phyloP scores from a whole-genome alignment of 257 asterid genomes.

The Eucommia ulmoides region DNA sequence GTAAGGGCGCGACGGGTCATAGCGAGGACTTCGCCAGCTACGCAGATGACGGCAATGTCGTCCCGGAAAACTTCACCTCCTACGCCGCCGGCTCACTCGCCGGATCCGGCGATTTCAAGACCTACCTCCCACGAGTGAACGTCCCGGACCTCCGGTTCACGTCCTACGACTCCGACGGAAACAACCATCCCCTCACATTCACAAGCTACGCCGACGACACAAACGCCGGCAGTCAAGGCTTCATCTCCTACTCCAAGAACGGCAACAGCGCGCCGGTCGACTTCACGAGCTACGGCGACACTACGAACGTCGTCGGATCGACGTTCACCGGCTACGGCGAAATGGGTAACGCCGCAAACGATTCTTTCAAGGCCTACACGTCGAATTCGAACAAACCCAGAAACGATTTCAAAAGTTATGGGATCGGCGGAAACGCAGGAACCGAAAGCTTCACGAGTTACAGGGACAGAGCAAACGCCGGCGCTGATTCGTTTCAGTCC shows the following conservation, averaged over 20 bases:
- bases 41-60: slow-evolving; percentile 64
- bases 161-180: slow-evolving; percentile 52
- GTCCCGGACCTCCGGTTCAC: slow-evolving; percentile 64
- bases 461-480: slow-evolving; percentile 58
- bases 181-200: slow-evolving; percentile 47
- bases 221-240: slow-evolving; percentile 57
- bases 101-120: slow-evolving; percentile 54
- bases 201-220: slow-evolving; percentile 54
- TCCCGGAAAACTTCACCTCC: slow-evolving; percentile 51
- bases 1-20: slow-evolving; percentile 52
- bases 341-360: slow-evolving; percentile 50
- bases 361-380: slow-evolving; percentile 57
- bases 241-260: slow-evolving; percentile 43
- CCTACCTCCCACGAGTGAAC: slow-evolving; percentile 52
- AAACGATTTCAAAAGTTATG: slow-evolving; percentile 56
- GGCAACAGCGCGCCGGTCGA: slow-evolving; percentile 49
- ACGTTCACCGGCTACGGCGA: slow-evolving; percentile 49
- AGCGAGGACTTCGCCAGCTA: slow-evolving; percentile 50
- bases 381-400: slow-evolving; percentile 57
- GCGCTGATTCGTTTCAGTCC: slow-evolving; percentile 51
- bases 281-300: slow-evolving; percentile 46
- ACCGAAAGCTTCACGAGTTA: slow-evolving; percentile 40
- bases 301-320: slow-evolving; percentile 67
- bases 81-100: slow-evolving; percentile 47
- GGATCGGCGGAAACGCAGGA: slow-evolving; percentile 48